phyloP scores from a whole-genome alignment of 805 yeast genomes.

The Allodekkera sacchari region DNA sequence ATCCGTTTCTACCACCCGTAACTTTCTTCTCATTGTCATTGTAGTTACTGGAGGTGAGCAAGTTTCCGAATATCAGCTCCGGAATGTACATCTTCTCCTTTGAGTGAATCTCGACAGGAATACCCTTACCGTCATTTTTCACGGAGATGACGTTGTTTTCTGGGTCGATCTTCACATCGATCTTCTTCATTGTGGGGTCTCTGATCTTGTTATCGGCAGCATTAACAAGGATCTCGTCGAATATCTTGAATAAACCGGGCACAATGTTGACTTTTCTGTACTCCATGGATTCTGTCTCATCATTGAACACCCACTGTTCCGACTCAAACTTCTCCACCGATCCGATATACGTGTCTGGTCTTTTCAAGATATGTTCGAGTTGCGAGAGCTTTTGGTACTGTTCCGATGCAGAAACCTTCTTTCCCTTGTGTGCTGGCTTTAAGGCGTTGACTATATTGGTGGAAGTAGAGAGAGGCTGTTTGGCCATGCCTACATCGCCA shows the following conservation, averaged over 20 bases:
- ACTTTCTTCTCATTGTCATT: slow-evolving; percentile 94
- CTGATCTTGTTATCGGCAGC: slow-evolving; percentile 98
- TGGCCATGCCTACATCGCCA: slow-evolving; percentile 1
- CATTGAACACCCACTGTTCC: slow-evolving; percentile 81
- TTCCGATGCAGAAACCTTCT: slow-evolving; percentile 38
- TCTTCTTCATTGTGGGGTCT: slow-evolving; percentile 81
- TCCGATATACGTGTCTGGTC: slow-evolving; percentile 98
- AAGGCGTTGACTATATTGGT: slow-evolving; percentile 12
- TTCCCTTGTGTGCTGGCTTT: slow-evolving; percentile 4
- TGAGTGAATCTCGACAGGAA: slow-evolving; percentile 87
- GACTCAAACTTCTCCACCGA: slow-evolving; percentile 77
- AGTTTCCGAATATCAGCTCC: slow-evolving; percentile 90
- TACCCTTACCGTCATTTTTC: slow-evolving; percentile 90
- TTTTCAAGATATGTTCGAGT: slow-evolving; percentile 88
- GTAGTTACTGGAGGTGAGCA: slow-evolving; percentile 90
- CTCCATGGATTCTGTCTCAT: slow-evolving; percentile 50
- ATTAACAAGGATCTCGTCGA: slow-evolving; percentile 93
- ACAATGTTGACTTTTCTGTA: slow-evolving; percentile 66
- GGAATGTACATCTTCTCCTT: slow-evolving; percentile 93
- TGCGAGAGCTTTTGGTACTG: slow-evolving; percentile 93
- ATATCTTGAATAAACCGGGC: slow-evolving; percentile 93
- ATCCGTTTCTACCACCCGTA: slow-evolving; percentile 98
- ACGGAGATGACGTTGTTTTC: slow-evolving; percentile 71
- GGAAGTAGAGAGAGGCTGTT: slow-evolving; percentile 33
- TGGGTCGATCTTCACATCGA: slow-evolving; percentile 74